Evolutionary conservation across 2,329 filamentous ascomycete genomes (phyloP), one percentile per base, ranked within the genome.

Genomic region (Diplodia sapinea): DNA sequence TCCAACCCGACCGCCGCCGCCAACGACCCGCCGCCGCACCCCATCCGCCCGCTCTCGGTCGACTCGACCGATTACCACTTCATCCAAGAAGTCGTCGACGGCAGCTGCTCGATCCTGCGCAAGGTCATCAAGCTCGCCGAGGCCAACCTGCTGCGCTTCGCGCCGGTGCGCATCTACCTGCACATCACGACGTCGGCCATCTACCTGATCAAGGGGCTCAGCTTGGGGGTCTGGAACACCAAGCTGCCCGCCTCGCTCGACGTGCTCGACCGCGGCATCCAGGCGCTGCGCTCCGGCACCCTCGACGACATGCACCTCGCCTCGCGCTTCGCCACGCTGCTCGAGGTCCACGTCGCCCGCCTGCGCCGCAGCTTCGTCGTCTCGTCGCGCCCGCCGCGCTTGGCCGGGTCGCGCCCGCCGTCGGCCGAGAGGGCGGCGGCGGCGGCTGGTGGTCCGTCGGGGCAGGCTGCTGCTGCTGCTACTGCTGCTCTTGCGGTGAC

Each of bases 21-120:
- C 40, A 23, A 38, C 31, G 7, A 36, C 9, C 4, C 54, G 15
- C 75, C 78, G 13, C 74, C 74, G 1, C 74, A 74, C 49, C 82
- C 74, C 82, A 47, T 72, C 82, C 12, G 33, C 5, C 74, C 80
- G 13, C 77, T 83, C 70, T 78, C 79, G 57, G 79, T 84, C 26
- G 82, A 84, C 66, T 78, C 81, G 1, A 79, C 80, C 57, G 85
- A 87, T 70, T 86, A 85, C 66, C 81, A 82, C 43, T 86, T 86
- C 70, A 85, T 87, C 15, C 82, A 83, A 72, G 84, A 86, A 72
- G 85, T 87, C 1, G 83, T 86, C 3, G 82, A 86, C 23, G 83
- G 82, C 1, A 85, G 82, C 68, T 82, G 83, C 54, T 78, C 84
- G 64, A 85, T 85, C 33, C 74, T 87, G 3, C 76, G 83, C 57